Base-by-base conservation (phyloP, 2,329 filamentous ascomycete species). In the Diaporthe velutina region DNA sequence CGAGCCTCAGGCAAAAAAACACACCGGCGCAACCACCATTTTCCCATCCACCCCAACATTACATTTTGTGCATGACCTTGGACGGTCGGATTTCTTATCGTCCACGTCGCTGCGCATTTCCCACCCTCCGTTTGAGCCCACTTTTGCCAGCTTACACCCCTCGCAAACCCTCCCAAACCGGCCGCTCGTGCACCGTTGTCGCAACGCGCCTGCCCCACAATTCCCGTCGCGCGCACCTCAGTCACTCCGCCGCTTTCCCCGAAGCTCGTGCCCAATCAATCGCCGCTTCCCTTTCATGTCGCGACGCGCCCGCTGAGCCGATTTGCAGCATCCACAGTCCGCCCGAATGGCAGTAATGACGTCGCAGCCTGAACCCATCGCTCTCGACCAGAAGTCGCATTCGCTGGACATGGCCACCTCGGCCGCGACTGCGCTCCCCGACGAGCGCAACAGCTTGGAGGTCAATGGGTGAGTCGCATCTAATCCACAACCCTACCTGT, bases 401-500 rank as follows among this genome's bases (percentile, higher is more conserved):
- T 84, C 87, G 15, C 71, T 79, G 79, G 85, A 85, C 78, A 89
- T 89, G 86, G 85, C 87, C 75, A 83, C 67, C 52, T 42, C 71
- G 22, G 71, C 66, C 13, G 25, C 90, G 74, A 86, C 90, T 79
- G 82, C 84, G 76, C 85, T 88, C 58, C 84, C 81, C 55, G 78
- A 79, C 55, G 77, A 76, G 74, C 73, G 76, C 52, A 80, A 79
- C 54, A 77, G 78, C 38, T 79, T 82, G 38, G 79, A 80, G 54
- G 77, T 89, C 79, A 90, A 92, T 81, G 90, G 90, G 91, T 92
- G 85, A 88, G 90, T 89, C 80, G 81, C 71, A 73, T 72, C 38
- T 12, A 35, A 48, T 25, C 72, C 28, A 40, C 2, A 40, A 30
- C 15, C 22, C 42, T 38, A 10, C 42, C 12, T 33, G 19, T 17